These are phyloP conservation scores for Yarrowia keelungensis DNA, from an alignment of 805 yeast genomes.

Conservation along the genomic window DNA sequence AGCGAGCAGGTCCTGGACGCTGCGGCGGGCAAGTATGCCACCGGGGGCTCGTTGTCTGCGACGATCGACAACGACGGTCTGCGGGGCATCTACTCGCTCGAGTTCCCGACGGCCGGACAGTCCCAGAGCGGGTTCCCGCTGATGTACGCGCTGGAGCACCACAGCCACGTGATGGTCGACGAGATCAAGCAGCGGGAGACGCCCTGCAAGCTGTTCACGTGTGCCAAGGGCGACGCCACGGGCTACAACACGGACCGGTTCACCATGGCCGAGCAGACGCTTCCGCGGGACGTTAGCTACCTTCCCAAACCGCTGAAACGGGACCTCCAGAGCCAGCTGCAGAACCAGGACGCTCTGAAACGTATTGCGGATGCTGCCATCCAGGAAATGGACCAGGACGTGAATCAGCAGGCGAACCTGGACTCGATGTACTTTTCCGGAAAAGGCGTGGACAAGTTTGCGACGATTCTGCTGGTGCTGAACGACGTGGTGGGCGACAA, in stretches of 20 bases:
- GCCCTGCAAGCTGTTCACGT: constrained; percentile 54
- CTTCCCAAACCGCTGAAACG: constrained; percentile 62
- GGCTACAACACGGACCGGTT: constrained; percentile 49
- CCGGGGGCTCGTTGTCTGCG: constrained; percentile 56
- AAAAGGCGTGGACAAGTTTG: constrained; percentile 82
- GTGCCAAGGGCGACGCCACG: constrained; percentile 53
- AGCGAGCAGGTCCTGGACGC: constrained; percentile 56
- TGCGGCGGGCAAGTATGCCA: constrained; percentile 69
- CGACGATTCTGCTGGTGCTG: constrained; percentile 72
- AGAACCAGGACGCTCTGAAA: constrained; percentile 50
- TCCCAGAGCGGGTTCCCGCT: constrained; percentile 46
- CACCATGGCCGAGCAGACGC: constrained; percentile 47
- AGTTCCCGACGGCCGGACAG: constrained; percentile 44
- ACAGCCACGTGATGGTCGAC: constrained; percentile 53
- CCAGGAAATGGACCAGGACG: constrained; percentile 57
- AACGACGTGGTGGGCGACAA: constrained; percentile 65
- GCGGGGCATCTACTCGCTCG: constrained; percentile 37
- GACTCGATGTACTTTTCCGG: constrained; percentile 91
- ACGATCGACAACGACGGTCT: constrained; percentile 42
- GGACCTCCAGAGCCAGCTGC: constrained; percentile 51
- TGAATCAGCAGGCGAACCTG: constrained; percentile 58
- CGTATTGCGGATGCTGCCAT: constrained; percentile 55
- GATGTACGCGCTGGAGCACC: constrained; percentile 69
- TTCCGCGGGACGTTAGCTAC: constrained; percentile 54
- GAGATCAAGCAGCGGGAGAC: constrained; percentile 48